Evolutionary conservation across 2,329 filamentous ascomycete species (phyloP), one percentile per base, ranked within the genome.

Genomic region (Aspergillus pseudotamarii): DNA sequence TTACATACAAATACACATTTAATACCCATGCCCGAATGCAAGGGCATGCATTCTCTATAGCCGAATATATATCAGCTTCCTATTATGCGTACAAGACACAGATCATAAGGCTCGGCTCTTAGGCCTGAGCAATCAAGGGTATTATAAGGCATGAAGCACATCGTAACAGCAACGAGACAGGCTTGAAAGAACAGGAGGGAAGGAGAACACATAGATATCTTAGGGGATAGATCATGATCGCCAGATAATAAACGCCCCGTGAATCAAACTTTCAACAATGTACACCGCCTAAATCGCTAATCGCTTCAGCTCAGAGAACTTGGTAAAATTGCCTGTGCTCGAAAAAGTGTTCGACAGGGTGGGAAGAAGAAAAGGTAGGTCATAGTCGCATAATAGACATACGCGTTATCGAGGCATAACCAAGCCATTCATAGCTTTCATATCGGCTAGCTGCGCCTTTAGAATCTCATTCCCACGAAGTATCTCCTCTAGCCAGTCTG

Each of bases 401-500:
- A 54, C 19, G 16, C 16, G 21, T 75, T 63, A 78, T 69, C 74
- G 72, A 51, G 75, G 75, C 68, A 78, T 79, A 28, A 75, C 69
- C 43, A 75, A 68, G 12, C 74, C 76, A 60, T 77, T 77, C 63
- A 76, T 72, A 41, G 71, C 60, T 63, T 79, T 82, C 60, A 85
- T 70, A 46, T 81, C 76, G n/a, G 79, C 79, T 53, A 90, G 75
- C 75, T 86, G 84, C n/a, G 74, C 75, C 61, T 81, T 80, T 59
- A 93, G 76, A 30, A 80, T 75, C 61, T 88, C 81, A 72, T 96
- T 96, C 5, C 89, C 91, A 45, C 84, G 79, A 14, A 93, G 77
- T 23, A 96, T 74, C 19, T 89, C 86, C 66, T 94, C 88, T n/a
- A 96, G 79, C 84, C 91, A 96, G 67, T 92, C 89, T 16, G 88